Percentiles rank a stretch among this genome's conserved stretches.
These are phyloP conservation scores for Lachnellula hyalina DNA, from an alignment of 2,329 filamentous ascomycete genomes.

Conservation along the genomic window DNA sequence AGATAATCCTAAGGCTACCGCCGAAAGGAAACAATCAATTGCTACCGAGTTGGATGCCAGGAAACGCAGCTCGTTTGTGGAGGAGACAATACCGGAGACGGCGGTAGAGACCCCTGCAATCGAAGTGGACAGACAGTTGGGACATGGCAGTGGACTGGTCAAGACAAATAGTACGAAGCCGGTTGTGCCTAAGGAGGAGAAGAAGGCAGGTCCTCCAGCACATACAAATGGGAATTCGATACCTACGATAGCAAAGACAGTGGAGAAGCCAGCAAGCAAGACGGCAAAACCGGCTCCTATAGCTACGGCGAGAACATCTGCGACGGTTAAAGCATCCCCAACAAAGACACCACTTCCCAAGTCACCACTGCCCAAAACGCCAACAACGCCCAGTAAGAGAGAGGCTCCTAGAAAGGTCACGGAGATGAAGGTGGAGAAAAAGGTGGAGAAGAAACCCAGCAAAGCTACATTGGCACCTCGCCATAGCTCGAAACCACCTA, in stretches of 20 bases:
- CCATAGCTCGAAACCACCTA: slow-evolving; percentile 16
- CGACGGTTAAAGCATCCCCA: slow-evolving; percentile 26
- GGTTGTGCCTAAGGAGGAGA: background rate
- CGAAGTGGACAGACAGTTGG: slow-evolving; percentile 19
- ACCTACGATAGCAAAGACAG: slow-evolving; percentile 3
- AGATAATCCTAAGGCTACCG: slow-evolving; percentile 18
- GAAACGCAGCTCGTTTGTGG: slow-evolving; percentile 22
- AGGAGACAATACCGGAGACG: slow-evolving; percentile 27
- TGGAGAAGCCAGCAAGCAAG: slow-evolving; percentile 15
- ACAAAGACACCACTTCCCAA: slow-evolving; percentile 21
- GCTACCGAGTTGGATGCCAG: slow-evolving; percentile 22
- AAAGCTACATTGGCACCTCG: slow-evolving; percentile 12
- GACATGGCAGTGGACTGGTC: slow-evolving; percentile 7
- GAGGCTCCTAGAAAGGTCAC: slow-evolving; percentile 19
- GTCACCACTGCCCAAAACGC: slow-evolving; percentile 33
- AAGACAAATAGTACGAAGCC: slow-evolving; percentile 16
- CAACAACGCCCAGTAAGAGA: slow-evolving; percentile 30
- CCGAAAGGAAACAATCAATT: slow-evolving; percentile 23
- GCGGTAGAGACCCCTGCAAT: slow-evolving; percentile 23
- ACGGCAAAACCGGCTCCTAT: slow-evolving; percentile 21
- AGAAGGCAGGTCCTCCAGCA: slow-evolving; percentile 4
- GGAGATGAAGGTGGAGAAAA: slow-evolving; percentile 13
- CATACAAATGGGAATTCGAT: slow-evolving; percentile 10
- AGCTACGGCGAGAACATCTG: slow-evolving; percentile 20
- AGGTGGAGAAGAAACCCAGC: slow-evolving; percentile 14